phyloP scores from a whole-genome alignment of 208 protist genomes.

The Leishmania amazonensis region DNA sequence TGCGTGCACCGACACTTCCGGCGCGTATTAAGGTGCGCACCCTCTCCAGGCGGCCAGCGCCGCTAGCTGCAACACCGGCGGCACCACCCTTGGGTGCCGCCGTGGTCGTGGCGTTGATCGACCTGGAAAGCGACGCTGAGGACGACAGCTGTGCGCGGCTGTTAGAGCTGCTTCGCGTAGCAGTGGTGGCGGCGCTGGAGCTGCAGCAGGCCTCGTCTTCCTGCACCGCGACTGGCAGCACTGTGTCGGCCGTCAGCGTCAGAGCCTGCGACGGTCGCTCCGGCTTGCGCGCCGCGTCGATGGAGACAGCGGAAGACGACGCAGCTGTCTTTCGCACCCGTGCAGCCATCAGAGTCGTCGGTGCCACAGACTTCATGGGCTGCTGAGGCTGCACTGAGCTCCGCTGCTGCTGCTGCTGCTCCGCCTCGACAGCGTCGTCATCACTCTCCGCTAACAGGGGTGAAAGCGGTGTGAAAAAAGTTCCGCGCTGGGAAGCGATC shows the following conservation, averaged over 20 bases:
- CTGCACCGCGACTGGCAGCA: constrained; percentile 24
- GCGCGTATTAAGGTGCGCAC: not conserved
- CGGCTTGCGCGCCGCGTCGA: constrained; percentile 1
- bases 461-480: not conserved
- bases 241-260: constrained; percentile 26
- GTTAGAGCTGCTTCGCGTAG: constrained; percentile 28
- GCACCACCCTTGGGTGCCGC: not conserved
- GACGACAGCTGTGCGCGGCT: constrained; percentile 10
- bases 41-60: constrained; percentile 1
- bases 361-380: not conserved
- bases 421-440: not conserved
- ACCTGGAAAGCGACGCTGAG: constrained; percentile 1
- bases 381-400: not conserved
- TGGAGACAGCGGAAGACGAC: not conserved
- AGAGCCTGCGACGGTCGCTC: not conserved
- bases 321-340: constrained; percentile 3
- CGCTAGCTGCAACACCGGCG: not conserved
- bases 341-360: constrained; percentile 1
- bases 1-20: not conserved
- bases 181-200: constrained; percentile 21
- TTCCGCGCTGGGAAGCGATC: not conserved
- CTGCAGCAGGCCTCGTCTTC: constrained; percentile 23
- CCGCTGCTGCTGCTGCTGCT: not conserved
- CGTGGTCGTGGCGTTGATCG: not conserved
- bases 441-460: not conserved